phyloP scores from a whole-genome alignment of 805 yeast species.

The Cyberlindnera suaveolens region DNA sequence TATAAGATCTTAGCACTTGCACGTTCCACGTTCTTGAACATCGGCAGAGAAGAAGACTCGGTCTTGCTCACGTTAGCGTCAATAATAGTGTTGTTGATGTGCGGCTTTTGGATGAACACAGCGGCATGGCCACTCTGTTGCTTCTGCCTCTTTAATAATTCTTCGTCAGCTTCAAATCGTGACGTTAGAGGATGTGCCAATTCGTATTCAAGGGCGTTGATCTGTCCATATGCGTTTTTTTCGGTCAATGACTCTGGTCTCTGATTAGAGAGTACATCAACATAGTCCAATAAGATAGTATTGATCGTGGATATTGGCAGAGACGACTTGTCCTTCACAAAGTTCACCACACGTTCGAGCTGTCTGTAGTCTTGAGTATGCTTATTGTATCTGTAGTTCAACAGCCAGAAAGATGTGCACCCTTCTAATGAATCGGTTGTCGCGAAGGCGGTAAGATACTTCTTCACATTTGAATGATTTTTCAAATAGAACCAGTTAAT shows the following conservation, averaged over 20 bases:
- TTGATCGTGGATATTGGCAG: conserved; percentile 46
- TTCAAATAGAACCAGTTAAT: conserved; percentile 24
- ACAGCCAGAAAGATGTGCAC: conserved; percentile 50
- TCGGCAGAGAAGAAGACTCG: conserved; percentile 39
- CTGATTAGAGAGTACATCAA: conserved; percentile 30
- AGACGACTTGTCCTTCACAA: conserved; percentile 37
- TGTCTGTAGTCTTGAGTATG: conserved; percentile 37
- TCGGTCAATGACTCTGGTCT: conserved; percentile 20
- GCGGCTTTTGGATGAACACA: conserved; percentile 34
- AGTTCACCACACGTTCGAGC: conserved; percentile 37
- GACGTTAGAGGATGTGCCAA: conserved; percentile 25
- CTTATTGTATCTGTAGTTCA: conserved; percentile 49
- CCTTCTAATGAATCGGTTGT: conserved; percentile 26
- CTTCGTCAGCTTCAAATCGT: conserved; percentile 10
- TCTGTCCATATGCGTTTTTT: conserved; percentile 11
- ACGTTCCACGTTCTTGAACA: conserved; percentile 59
- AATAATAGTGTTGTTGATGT: conserved; percentile 31
- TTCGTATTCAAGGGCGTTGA: conserved; percentile 24
- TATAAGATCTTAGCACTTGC: conserved; percentile 44
- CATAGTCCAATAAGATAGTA: conserved; percentile 31
- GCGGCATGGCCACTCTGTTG: conserved; percentile 33
- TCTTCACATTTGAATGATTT: conserved; percentile 28
- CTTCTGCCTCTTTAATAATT: conserved; percentile 12
- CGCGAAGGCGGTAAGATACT: conserved; percentile 23
- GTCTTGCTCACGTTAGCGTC: conserved; percentile 14